These are phyloP conservation scores for Chrysoporthe cubensis DNA, from an alignment of 2,329 filamentous ascomycete genomes.

Conservation along the genomic window DNA sequence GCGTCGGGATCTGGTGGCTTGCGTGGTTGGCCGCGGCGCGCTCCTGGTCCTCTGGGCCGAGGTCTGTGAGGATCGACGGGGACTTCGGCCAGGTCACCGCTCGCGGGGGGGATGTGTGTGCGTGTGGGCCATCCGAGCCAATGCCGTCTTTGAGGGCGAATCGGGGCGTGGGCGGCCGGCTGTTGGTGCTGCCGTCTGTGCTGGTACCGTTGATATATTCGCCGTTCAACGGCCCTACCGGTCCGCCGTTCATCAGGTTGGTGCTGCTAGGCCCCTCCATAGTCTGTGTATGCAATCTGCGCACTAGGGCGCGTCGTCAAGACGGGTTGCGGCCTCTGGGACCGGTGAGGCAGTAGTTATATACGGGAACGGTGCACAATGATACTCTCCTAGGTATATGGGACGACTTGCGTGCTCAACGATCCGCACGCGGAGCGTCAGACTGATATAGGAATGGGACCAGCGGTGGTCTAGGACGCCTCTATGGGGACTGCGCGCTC, in stretches of 20 bases:
- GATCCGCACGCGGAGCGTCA: constrained; percentile 4
- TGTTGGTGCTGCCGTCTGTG: constrained; percentile 23
- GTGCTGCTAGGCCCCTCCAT: neutral
- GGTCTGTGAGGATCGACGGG: constrained; percentile 13
- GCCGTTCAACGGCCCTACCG: constrained; percentile 17
- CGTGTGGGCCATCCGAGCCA: neutral
- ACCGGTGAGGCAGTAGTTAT: neutral
- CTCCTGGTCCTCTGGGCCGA: constrained; percentile 8
- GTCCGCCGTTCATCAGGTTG: constrained; percentile 18
- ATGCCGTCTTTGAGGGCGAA: neutral
- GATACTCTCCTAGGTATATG: neutral
- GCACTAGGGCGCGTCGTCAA: neutral
- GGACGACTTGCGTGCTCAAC: neutral
- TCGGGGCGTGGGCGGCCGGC: constrained; percentile 19
- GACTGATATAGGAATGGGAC: constrained; percentile 12
- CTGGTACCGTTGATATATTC: constrained; percentile 22
- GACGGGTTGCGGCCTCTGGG: neutral
- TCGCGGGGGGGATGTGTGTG: constrained; percentile 12
- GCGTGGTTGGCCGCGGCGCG: constrained; percentile 12
- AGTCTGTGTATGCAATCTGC: neutral
- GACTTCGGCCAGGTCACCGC: constrained; percentile 23
- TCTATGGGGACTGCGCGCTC: constrained; percentile 5
- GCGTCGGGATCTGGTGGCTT: constrained; percentile 36
- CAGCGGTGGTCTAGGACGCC: neutral
- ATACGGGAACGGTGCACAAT: neutral